A percentile compares a stretch with the other conserved stretches of the same genome.
Evolutionary conservation across 169 alveolate genomes (phyloP).

Genomic region (Eimeria necatrix): DNA sequence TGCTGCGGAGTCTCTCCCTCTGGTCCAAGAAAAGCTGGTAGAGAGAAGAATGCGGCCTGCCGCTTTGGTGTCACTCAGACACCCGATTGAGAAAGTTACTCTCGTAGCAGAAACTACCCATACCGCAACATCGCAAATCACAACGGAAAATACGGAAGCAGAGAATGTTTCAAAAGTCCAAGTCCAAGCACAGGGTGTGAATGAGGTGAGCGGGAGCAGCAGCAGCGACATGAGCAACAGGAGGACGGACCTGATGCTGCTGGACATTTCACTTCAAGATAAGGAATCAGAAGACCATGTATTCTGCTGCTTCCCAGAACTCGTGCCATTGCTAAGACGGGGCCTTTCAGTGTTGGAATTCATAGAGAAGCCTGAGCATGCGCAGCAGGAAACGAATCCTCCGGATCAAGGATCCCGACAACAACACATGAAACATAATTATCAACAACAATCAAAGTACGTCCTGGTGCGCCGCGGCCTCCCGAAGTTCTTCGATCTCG

Average conservation of each 20-base stretch:
- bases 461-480: slow-evolving; percentile 77
- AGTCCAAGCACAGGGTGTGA: neutral
- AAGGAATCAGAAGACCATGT: slow-evolving; percentile 17
- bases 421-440: neutral
- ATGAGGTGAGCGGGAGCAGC: neutral
- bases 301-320: slow-evolving; percentile 38
- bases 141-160: neutral
- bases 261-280: slow-evolving; percentile 58
- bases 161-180: too few relatives aligned
- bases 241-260: neutral
- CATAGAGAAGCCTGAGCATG: neutral
- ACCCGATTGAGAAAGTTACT: neutral
- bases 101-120: slow-evolving; percentile 19
- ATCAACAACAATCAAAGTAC: neutral
- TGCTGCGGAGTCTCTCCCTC: slow-evolving; percentile 34
- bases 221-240: neutral
- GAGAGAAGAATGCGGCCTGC: neutral
- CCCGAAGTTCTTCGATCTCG: slow-evolving; percentile 79
- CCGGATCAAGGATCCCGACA: neutral
- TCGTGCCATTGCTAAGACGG: slow-evolving; percentile 64
- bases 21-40: neutral
- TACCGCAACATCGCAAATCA: neutral
- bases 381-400: neutral
- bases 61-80: neutral
- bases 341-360: slow-evolving; percentile 74